Evolutionary conservation across 2,329 filamentous ascomycete species (phyloP), one percentile per base, ranked within the genome.

Genomic region (Clonostachys byssicola): DNA sequence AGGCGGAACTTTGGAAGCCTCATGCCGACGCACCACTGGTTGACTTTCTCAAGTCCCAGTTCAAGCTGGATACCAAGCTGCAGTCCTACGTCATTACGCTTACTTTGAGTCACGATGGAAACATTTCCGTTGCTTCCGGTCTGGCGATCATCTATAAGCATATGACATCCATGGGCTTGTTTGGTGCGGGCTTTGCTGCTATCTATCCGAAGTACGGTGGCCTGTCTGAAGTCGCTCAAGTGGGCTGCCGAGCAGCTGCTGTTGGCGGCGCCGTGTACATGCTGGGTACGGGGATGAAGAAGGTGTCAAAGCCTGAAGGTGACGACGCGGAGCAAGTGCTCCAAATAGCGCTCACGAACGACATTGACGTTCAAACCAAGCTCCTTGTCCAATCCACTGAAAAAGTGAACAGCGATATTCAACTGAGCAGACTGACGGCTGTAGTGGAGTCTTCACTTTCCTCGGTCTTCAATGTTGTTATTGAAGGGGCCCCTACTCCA

Each of bases 121-220:
- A 78, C 3, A 72, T 81, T 3, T 81, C 82, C 2, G 83, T 85
- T 33, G 62, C 60, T 45, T 83, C 82, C 57, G 90, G 90, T 0
- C 67, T 97, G 20, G 77, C 81, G 3, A 77, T 82, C 23, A 88
- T 97, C 48, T 78, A 86, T 54, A 82, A 85, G 41, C 92, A 99
- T 65, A 71, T 97, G 44, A 80, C 81, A 13, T 96, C 92, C 1
- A 92, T 95, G 66, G 92, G 92, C 8, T 72, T 89, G 5, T 92
- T 96, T 56, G 92, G 92, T 0, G 80, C 88, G 43, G 91, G 92
- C 10, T 97, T 97, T 62, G 89, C 89, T 45, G 89, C 90, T 42
- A 83, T 99, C 12, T 81, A 95, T 54, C 86, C 92, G 18, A 96
- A 96, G 74, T 99, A 91, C 86, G 92, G 92, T 42, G 91, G 92